Evolutionary conservation across 805 yeast species (phyloP).

Genomic region (Wickerhamiella dianesei): DNA sequence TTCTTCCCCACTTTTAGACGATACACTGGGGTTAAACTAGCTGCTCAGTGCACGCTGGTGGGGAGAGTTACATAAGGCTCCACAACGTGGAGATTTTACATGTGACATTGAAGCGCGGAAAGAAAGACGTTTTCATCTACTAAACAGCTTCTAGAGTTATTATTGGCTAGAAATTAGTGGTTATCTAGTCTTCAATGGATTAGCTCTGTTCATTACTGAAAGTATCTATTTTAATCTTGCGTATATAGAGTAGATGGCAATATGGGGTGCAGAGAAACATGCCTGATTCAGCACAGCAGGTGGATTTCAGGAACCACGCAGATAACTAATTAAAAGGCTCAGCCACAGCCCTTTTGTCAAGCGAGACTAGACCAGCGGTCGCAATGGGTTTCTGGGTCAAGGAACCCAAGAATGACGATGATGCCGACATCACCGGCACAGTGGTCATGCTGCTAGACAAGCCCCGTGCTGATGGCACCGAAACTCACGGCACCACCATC

Average conservation of each 20-base stretch:
- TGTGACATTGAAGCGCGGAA: no score
- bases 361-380: not conserved
- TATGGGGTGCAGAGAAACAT: not conserved
- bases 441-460: constrained; percentile 28
- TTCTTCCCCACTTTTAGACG: not conserved
- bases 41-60: not conserved
- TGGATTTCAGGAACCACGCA: not conserved
- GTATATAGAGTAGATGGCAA: no score
- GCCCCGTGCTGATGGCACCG: not conserved
- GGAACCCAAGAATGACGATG: constrained; percentile 27
- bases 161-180: no score
- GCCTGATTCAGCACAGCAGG: not conserved
- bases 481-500: constrained; percentile 10
- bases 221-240: no score
- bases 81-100: not conserved
- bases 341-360: no score
- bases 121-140: no score
- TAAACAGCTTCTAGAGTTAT: no score
- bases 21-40: no score
- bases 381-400: constrained; percentile 26
- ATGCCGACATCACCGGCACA: constrained; percentile 37
- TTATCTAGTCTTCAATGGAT: no score
- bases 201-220: no score
- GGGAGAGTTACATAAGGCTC: not conserved
- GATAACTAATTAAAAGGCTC: not conserved